Percentiles rank a stretch among this genome's conserved stretches.
Evolutionary conservation across 768 basidiomycete species (phyloP).

Genomic region (Boletus rubropictus): DNA sequence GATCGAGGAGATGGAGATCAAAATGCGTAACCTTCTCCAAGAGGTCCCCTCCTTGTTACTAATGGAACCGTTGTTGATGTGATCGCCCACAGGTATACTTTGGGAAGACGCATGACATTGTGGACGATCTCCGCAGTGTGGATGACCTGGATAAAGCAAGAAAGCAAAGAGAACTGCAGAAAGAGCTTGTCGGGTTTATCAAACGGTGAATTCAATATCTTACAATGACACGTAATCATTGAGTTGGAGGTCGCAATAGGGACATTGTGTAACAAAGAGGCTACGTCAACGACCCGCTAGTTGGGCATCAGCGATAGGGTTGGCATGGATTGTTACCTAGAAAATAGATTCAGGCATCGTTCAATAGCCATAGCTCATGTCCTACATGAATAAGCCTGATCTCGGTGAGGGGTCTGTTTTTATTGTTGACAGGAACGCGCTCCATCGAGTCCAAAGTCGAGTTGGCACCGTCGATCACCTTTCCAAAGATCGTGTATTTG

Average conservation of each 20-base stretch:
- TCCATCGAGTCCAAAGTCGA: conserved; percentile 93
- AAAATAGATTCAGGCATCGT: conserved; percentile 3
- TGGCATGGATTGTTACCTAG: conserved; percentile 86
- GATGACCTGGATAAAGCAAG: conserved; percentile 80
- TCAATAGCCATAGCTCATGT: not conserved
- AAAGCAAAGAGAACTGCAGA: conserved; percentile 80
- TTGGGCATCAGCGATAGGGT: conserved; percentile 83
- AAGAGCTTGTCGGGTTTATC: conserved; percentile 84
- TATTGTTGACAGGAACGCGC: conserved; percentile 81
- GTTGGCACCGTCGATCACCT: conserved; percentile 98
- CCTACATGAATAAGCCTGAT: conserved; percentile 78
- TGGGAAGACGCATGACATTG: conserved; percentile 93
- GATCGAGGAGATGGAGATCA: conserved; percentile 99
- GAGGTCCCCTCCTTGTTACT: conserved; percentile 45
- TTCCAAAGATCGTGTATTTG: conserved; percentile 92
- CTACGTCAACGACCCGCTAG: conserved; percentile 22
- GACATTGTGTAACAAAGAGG: not conserved
- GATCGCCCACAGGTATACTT: conserved; percentile 68
- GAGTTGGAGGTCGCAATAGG: not conserved
- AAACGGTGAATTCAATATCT: conserved; percentile 46
- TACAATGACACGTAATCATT: conserved; percentile 10
- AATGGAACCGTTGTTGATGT: conserved; percentile 7
- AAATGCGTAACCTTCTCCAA: conserved; percentile 93
- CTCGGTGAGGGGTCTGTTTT: conserved; percentile 82
- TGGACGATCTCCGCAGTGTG: conserved; percentile 84